Percentiles rank a stretch among this genome's conserved stretches.
These are phyloP conservation scores for Myochromella boudieri DNA, from an alignment of 768 basidiomycete genomes.

Conservation along the genomic window DNA sequence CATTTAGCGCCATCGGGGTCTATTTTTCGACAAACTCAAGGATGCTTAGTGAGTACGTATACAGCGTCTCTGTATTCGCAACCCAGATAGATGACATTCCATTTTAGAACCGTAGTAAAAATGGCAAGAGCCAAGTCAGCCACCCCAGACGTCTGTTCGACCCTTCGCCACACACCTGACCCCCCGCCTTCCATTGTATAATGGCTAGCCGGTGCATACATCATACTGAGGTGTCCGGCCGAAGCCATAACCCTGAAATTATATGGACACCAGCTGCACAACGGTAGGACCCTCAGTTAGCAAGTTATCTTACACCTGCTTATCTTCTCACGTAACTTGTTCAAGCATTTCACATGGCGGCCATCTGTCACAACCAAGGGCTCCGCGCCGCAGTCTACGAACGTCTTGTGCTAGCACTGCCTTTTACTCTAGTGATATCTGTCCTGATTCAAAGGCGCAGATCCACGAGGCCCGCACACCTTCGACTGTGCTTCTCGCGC, in stretches of 20 bases:
- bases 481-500: slow-evolving; percentile 12
- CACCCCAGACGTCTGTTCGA: slow-evolving; percentile 8
- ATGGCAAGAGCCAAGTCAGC: slow-evolving; percentile 18
- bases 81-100: slow-evolving; percentile 3
- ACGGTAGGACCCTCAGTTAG: slow-evolving; percentile 11
- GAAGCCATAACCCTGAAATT: slow-evolving; percentile 1
- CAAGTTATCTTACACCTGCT: slow-evolving; percentile 2
- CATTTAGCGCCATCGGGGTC: too few relatives aligned
- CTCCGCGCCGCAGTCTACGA: slow-evolving; percentile 11
- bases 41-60: too few relatives aligned
- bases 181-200: neutral
- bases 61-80: slow-evolving; percentile 5
- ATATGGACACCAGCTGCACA: neutral
- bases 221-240: slow-evolving; percentile 16
- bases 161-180: slow-evolving; percentile 5
- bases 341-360: slow-evolving; percentile 17
- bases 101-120: slow-evolving; percentile 8
- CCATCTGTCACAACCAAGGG: slow-evolving; percentile 10
- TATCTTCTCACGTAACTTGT: slow-evolving; percentile 13
- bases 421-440: slow-evolving; percentile 5
- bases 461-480: slow-evolving; percentile 9
- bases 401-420: slow-evolving; percentile 12
- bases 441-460: slow-evolving; percentile 2
- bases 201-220: slow-evolving; percentile 26
- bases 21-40: too few relatives aligned